These are phyloP conservation scores for Nakazawaea wickerhamii DNA, from an alignment of 805 yeast species.

Conservation along the genomic window DNA sequence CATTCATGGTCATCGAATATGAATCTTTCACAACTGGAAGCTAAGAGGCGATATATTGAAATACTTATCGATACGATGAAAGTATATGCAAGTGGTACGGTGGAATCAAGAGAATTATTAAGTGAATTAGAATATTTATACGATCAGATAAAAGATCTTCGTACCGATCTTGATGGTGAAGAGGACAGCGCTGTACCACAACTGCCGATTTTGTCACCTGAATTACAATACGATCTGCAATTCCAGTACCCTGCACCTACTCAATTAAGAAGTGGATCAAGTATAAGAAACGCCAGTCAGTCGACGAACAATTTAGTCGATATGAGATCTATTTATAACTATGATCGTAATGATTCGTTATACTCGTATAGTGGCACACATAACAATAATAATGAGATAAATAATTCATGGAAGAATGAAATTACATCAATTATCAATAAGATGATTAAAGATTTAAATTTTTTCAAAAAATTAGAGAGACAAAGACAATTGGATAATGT, in stretches of 20 bases:
- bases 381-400: conserved; percentile 29
- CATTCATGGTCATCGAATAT: conserved; percentile 80
- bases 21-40: conserved; percentile 64
- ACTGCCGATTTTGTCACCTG: conserved; percentile 10
- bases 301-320: conserved; percentile 4
- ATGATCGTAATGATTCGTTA: conserved; percentile 5
- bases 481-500: neutral
- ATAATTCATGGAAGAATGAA: conserved; percentile 46
- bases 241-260: neutral
- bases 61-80: conserved; percentile 69
- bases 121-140: conserved; percentile 67
- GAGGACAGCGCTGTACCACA: neutral
- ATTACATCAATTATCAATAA: conserved; percentile 41
- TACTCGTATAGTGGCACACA: conserved; percentile 18
- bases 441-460: conserved; percentile 35
- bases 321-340: conserved; percentile 6
- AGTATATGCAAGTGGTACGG: conserved; percentile 59
- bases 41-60: conserved; percentile 65
- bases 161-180: neutral
- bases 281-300: neutral
- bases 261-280: neutral
- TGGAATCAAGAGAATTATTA: conserved; percentile 60
- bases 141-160: conserved; percentile 61
- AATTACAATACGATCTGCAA: conserved; percentile 14
- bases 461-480: conserved; percentile 14